phyloP scores from a whole-genome alignment of 192 early-diverging fungal genomes.

The Lobulomyces angularis region DNA sequence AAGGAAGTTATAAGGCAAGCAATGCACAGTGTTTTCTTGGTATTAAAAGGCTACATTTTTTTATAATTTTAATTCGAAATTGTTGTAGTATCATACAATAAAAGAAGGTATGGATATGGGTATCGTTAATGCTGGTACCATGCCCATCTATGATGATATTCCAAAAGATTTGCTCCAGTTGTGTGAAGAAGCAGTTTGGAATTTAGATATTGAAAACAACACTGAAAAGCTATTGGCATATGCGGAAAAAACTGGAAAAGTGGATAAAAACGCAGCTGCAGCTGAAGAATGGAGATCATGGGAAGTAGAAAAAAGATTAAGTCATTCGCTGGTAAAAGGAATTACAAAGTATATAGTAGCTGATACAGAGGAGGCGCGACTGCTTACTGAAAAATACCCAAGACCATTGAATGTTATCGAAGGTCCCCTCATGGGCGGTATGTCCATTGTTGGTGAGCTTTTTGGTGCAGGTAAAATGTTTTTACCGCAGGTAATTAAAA shows the following conservation, averaged over 20 bases:
- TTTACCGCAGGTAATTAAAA: constrained; percentile 95
- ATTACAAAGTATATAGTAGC: constrained; percentile 85
- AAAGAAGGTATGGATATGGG: constrained; percentile 93
- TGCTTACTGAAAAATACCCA: constrained; percentile 59
- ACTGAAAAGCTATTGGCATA: constrained; percentile 90
- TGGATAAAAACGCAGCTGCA: constrained; percentile 46
- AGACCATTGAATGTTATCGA: constrained; percentile 92
- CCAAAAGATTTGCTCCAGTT: constrained; percentile 84
- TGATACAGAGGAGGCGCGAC: constrained; percentile 86
- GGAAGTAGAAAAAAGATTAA: constrained; percentile 62
- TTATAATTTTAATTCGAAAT: neutral
- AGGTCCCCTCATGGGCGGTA: constrained; percentile 88
- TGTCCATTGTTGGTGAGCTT: constrained; percentile 86
- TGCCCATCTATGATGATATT: constrained; percentile 93
- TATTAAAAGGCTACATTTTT: constrained; percentile 2
- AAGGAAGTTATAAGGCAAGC: constrained; percentile 85
- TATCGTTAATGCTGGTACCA: constrained; percentile 91
- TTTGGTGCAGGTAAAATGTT: constrained; percentile 97
- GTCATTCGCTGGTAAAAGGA: constrained; percentile 82
- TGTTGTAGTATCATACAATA: constrained; percentile 53
- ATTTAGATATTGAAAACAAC: constrained; percentile 75
- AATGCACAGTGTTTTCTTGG: constrained; percentile 90
- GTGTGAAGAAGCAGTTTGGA: constrained; percentile 89
- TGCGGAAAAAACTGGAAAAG: constrained; percentile 61
- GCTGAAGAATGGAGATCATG: constrained; percentile 76